Conservation (phyloP, 257 asterid genomes). For the Cruciata laevipes region DNA sequence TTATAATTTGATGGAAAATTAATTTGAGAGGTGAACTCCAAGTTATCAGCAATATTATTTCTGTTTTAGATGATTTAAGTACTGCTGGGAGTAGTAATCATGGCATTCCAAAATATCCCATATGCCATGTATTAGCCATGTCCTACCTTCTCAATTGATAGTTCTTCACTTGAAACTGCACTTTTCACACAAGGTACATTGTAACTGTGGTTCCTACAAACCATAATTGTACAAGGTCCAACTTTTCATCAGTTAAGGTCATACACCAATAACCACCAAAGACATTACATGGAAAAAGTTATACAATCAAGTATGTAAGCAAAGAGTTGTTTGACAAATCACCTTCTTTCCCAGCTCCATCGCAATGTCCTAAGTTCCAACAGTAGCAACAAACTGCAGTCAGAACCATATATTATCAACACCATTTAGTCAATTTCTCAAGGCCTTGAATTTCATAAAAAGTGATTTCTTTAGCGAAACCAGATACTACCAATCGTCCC, state of each 20-base stretch:
- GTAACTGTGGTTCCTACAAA: slow-evolving; percentile 77
- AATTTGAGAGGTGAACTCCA: neutral
- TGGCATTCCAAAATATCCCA: neutral
- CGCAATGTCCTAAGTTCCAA: slow-evolving; percentile 86
- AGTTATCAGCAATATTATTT: neutral
- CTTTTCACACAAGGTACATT: slow-evolving; percentile 89
- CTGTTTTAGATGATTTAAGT: neutral
- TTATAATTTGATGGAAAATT: too few relatives aligned
- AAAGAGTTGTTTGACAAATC: slow-evolving; percentile 33
- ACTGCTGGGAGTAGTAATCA: neutral
- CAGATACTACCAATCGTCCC: too few relatives aligned
- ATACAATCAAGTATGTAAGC: neutral
- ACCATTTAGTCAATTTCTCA: neutral
- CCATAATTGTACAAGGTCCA: neutral
- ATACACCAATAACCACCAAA: neutral
- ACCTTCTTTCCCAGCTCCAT: slow-evolving; percentile 88
- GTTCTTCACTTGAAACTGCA: slow-evolving; percentile 84
- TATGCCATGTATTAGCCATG: slow-evolving; percentile 5
- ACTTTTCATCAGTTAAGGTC: neutral
- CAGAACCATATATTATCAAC: slow-evolving; percentile 18
- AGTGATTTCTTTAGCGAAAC: neutral
- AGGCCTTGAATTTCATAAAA: neutral
- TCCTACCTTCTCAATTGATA: slow-evolving; percentile 71
- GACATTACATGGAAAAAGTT: neutral
- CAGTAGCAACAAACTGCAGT: slow-evolving; percentile 73